Evolutionary conservation across 805 yeast genomes (phyloP).

Genomic region (Tetrapisispora phaffii): DNA sequence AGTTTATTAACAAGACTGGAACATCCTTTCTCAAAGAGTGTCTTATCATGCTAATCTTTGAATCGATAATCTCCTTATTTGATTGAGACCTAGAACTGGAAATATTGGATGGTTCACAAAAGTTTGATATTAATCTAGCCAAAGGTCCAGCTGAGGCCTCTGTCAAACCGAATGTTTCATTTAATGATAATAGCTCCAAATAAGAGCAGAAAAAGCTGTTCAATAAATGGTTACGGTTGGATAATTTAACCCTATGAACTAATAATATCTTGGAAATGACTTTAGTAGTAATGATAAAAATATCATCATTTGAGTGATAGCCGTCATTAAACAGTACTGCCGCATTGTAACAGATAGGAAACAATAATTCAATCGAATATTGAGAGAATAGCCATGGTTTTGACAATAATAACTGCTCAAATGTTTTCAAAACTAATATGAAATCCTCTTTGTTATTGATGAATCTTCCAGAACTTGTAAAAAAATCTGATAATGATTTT

Average conservation of each 20-base stretch:
- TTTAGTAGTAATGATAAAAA: conserved; percentile 36
- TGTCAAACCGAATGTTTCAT: conserved; percentile 13
- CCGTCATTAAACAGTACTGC: neutral
- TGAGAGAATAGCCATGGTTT: conserved; percentile 55
- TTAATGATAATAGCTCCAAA: conserved; percentile 37
- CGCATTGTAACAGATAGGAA: conserved; percentile 27
- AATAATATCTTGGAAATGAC: conserved; percentile 52
- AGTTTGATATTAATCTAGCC: conserved; percentile 50
- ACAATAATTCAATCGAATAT: conserved; percentile 48
- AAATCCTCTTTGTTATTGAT: conserved; percentile 1
- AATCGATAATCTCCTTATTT: conserved; percentile 35
- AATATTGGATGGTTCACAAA: conserved; percentile 57
- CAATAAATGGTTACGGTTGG: conserved; percentile 64
- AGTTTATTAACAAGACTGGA: conserved; percentile 50
- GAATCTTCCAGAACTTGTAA: conserved; percentile 13
- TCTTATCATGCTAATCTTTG: conserved; percentile 47
- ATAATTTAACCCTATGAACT: conserved; percentile 58
- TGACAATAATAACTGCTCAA: conserved; percentile 39
- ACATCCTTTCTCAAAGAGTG: conserved; percentile 54
- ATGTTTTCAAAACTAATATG: conserved; percentile 17
- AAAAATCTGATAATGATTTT: conserved; percentile 26
- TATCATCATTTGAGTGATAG: conserved; percentile 14
- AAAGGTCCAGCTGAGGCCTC: conserved; percentile 37
- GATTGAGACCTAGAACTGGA: conserved; percentile 17
- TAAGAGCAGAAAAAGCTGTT: conserved; percentile 39